Base-by-base conservation (phyloP, 2,329 filamentous ascomycete species). In the Helotiales sp. region DNA sequence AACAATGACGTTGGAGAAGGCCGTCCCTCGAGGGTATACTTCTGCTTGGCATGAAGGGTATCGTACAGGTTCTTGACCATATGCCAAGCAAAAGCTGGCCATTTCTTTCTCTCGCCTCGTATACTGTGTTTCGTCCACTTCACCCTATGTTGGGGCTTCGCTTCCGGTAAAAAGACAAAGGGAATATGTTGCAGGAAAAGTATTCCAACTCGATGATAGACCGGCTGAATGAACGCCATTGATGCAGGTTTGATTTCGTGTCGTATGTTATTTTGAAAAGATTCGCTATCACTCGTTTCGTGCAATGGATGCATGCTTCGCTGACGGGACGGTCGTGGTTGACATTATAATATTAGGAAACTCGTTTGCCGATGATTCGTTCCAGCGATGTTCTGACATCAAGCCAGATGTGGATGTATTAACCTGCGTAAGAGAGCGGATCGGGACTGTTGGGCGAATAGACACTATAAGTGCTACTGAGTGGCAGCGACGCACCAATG, bases 401-500 rank as follows among this genome's bases (percentile, higher is more conserved):
- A 47, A 57, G 59, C 54, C 51, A 59, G 47, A 51, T 34, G 44
- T 50, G 31, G 55, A 30, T n/a, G 22, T 27, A 44, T 44, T 44
- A 44, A 44, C 40, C 40, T 44, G 40, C 22, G 40, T 44, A 44
- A 25, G n/a, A 13, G 22, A 44, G 22, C 25, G 33, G 31, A 42
- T 44, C 5, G 25, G 29, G 47, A 51, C 44, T 7, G 5, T 36
- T 15, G 22, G 12, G 33, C 22, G n/a, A n/a, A 12, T 34, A 46
- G 27, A 19, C 24, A 34, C 33, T 38, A 29, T 31, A 36, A 10
- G 17, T 19, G 31, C 47, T 65, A 70, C 54, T 70, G 68, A 49
- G 66, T 66, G 31, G 90, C 90, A 59, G 88, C 87, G 58, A 95
- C 88, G 73, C 95, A 99, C 95, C 95, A 99, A 76, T 98, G 96